Evolutionary conservation across 1,284 basidiomycete species (phyloP), one percentile per base, ranked within the genome.

Genomic region (Leucoagaricus sp.): DNA sequence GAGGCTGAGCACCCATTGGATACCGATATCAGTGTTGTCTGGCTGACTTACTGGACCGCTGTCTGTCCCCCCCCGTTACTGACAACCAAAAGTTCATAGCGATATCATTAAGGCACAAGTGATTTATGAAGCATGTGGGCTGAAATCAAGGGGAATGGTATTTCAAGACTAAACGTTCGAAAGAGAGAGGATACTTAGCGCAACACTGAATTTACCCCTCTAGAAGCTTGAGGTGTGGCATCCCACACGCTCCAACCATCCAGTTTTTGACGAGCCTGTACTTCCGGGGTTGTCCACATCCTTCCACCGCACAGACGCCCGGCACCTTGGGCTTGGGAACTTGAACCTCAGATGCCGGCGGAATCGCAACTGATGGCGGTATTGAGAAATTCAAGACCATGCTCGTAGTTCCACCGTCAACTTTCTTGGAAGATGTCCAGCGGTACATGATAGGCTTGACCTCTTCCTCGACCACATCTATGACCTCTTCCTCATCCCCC

Each of bases 211-310:
- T n/a, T 49, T 36, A 36, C 21, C 45, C 66, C 54, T 85, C 82
- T 42, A 87, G 66, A 17, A 75, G 54, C 59, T 82, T 83, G 62
- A 87, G 70, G 69, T 87, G 86, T 1, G 64, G 68, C 57, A 78
- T 75, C 40, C 76, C 78, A 64, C 79, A 81, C 2, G 78, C 79
- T 4, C 79, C 78, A 40, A 68, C 65, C 19, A 69, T 72, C 68
- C 67, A 78, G 53, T 78, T 73, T 55, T 68, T 74, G 3, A 78
- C 75, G 19, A 77, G 65, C 13, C 76, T 68, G 59, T 81, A 81
- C 49, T 76, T 76, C 36, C 77, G 67, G 1, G 65, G 62, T 31
- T 68, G 64, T 2, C 61, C 66, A 60, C 79, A 81, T 12, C 76
- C 76, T 4, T 65, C 65, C 2, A 75, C 69, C 4, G 72, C 75